A percentile compares a stretch with the other conserved stretches of the same genome.
phyloP scores from a whole-genome alignment of 164 flowering plant species.

The Pachysandra terminalis region DNA sequence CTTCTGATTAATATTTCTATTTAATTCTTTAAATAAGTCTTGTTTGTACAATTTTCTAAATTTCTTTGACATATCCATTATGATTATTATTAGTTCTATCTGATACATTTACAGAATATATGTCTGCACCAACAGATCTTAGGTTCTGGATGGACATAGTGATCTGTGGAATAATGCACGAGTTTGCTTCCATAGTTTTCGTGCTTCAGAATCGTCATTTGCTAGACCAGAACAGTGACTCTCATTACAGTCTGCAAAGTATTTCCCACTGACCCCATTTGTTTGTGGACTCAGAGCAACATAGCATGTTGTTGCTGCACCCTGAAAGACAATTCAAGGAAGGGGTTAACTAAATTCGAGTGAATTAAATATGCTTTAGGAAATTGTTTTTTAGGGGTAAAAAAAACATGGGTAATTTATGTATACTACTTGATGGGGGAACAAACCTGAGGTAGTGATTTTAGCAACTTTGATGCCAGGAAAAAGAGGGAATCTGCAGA shows the following conservation, averaged over 20 bases:
- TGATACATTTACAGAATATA: constrained; percentile 7
- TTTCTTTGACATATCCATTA: too few relatives aligned
- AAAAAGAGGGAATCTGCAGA: constrained; percentile 83
- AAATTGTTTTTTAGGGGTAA: neutral
- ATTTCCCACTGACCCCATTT: constrained; percentile 75
- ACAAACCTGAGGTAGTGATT: constrained; percentile 78
- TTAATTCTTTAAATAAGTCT: too few relatives aligned
- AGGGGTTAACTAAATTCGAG: neutral
- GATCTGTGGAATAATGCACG: constrained; percentile 42
- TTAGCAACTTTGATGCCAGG: constrained; percentile 79
- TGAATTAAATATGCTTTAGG: neutral
- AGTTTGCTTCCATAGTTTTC: constrained; percentile 67
- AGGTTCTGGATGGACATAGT: constrained; percentile 18
- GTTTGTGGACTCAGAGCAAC: constrained; percentile 59
- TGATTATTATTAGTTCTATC: too few relatives aligned
- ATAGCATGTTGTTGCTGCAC: constrained; percentile 89
- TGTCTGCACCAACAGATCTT: neutral
- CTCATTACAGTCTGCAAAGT: constrained; percentile 91
- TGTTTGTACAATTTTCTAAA: too few relatives aligned
- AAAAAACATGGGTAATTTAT: neutral
- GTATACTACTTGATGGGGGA: too few relatives aligned
- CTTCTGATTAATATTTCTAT: too few relatives aligned
- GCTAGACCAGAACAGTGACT: constrained; percentile 64
- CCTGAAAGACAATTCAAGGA: constrained; percentile 36
- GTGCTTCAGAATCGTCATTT: constrained; percentile 61